phyloP scores from a whole-genome alignment of 139 green algal species.

The Tetraselmis striata region DNA sequence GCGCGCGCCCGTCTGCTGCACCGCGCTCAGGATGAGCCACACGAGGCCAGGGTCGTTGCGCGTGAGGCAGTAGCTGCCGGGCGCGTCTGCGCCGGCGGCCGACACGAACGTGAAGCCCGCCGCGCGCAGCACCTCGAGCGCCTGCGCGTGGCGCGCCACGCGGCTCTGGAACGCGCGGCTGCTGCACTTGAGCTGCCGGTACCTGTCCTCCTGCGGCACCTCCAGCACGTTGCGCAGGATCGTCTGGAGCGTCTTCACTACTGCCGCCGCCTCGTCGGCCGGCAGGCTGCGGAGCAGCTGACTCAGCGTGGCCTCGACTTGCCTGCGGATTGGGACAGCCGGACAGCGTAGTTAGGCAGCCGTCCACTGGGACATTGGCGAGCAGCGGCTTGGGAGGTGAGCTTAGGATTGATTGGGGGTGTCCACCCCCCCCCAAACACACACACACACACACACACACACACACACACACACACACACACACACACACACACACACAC shows the following conservation, averaged over 20 bases:
- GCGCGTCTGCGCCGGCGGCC: background rate
- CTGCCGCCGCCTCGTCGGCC: background rate
- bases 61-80: background rate
- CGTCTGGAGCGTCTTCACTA: conserved; percentile 3
- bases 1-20: conserved; percentile 1
- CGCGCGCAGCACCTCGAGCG: conserved; percentile 22
- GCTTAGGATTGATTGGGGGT: no score
- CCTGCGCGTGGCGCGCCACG: conserved; percentile 18
- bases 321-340: no score
- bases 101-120: conserved; percentile 26
- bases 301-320: background rate
- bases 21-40: conserved; percentile 32
- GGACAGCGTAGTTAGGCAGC: no score
- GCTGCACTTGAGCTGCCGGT: conserved; percentile 13
- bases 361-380: no score
- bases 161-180: conserved; percentile 23
- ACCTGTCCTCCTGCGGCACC: conserved; percentile 15
- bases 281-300: background rate
- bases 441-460: no score
- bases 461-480: no score
- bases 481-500: no score
- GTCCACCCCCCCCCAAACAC: no score
- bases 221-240: conserved; percentile 12
- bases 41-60: conserved; percentile 33
- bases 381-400: no score